Percentiles rank a stretch among this genome's conserved stretches.
These are phyloP conservation scores for Fusarium denticulatum DNA, from an alignment of 2,329 filamentous ascomycete genomes.

Conservation along the genomic window DNA sequence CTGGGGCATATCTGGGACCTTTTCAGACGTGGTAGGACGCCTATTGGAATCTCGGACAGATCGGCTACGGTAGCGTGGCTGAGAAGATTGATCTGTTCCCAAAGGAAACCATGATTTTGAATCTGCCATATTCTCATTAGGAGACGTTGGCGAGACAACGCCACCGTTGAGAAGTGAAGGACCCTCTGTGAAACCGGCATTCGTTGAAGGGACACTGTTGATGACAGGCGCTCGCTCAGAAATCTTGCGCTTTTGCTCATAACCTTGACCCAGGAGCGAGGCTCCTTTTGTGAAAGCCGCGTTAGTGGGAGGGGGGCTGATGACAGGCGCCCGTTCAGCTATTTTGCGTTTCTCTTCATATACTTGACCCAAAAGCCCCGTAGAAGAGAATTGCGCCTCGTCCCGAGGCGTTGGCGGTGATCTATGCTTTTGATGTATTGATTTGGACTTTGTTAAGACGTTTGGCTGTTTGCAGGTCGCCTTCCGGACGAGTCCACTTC, in stretches of 20 bases:
- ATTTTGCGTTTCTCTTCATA: constrained; percentile 59
- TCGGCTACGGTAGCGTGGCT: constrained; percentile 43
- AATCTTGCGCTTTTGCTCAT: constrained; percentile 57
- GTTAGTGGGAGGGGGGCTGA: constrained; percentile 43
- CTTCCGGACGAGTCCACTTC: constrained; percentile 24
- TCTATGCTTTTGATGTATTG: constrained; percentile 24
- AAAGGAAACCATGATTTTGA: constrained; percentile 51
- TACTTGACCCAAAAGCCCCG: constrained; percentile 61
- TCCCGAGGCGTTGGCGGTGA: constrained; percentile 23
- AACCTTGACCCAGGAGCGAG: constrained; percentile 62
- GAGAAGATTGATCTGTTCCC: constrained; percentile 49
- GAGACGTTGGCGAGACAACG: constrained; percentile 32
- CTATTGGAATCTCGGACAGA: constrained; percentile 31
- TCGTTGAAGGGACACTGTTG: constrained; percentile 40
- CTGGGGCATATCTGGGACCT: constrained; percentile 54
- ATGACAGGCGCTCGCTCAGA: constrained; percentile 41
- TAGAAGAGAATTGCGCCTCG: constrained; percentile 58
- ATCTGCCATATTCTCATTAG: constrained; percentile 44
- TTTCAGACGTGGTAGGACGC: constrained; percentile 42
- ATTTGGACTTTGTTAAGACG: constrained; percentile 43
- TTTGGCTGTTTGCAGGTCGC: constrained; percentile 22
- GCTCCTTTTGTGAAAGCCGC: constrained; percentile 65
- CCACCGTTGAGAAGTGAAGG: constrained; percentile 64
- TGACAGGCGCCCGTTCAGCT: constrained; percentile 38
- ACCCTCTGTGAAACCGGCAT: constrained; percentile 63